These are phyloP conservation scores for Aspergillus brasiliensis DNA, from an alignment of 2,329 filamentous ascomycete species.

Conservation along the genomic window DNA sequence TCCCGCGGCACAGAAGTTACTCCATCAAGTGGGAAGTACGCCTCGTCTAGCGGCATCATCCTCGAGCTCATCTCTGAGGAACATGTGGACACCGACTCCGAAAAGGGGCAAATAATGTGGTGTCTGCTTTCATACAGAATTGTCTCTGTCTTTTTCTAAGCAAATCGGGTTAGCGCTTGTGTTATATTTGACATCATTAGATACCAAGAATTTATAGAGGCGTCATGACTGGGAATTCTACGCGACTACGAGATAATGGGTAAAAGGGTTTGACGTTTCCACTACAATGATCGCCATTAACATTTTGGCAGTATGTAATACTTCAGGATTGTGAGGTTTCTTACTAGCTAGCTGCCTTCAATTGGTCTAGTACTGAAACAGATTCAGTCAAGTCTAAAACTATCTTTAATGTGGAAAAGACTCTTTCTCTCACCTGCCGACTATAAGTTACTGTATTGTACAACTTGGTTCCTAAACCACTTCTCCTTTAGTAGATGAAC, in stretches of 20 bases:
- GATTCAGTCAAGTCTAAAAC: too few relatives aligned
- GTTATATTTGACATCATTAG: neutral
- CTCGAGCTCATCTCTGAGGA: slow-evolving; percentile 28
- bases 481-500: too few relatives aligned
- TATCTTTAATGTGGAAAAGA: too few relatives aligned
- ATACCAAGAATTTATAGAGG: neutral
- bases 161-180: neutral
- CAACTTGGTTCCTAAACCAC: too few relatives aligned
- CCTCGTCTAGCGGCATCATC: slow-evolving; percentile 23
- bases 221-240: neutral
- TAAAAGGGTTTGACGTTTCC: neutral
- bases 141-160: neutral
- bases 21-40: slow-evolving; percentile 42
- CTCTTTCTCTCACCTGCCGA: too few relatives aligned
- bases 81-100: slow-evolving; percentile 45
- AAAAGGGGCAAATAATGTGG: slow-evolving; percentile 26
- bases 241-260: neutral
- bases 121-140: neutral
- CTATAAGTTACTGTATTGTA: too few relatives aligned
- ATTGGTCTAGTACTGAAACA: too few relatives aligned
- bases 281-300: neutral
- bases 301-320: neutral
- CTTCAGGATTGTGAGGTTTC: too few relatives aligned
- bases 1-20: slow-evolving; percentile 47
- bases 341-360: too few relatives aligned